phyloP scores from a whole-genome alignment of 2,329 filamentous ascomycete species.

The Penicillium polonicum region DNA sequence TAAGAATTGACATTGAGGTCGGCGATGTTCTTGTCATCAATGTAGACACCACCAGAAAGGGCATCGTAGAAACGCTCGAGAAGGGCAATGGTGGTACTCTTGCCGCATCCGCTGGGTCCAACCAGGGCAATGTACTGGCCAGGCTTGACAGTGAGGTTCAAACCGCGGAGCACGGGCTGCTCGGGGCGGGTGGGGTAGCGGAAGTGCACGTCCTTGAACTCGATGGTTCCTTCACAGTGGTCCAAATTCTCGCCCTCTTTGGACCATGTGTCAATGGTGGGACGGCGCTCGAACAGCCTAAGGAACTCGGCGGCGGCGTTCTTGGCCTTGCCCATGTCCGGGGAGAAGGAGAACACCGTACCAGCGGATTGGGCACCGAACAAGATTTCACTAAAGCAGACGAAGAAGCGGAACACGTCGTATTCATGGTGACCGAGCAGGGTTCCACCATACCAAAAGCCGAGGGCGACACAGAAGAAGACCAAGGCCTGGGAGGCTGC shows the following conservation, averaged over 20 bases:
- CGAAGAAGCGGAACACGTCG: conserved; percentile 81
- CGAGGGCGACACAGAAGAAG: conserved; percentile 80
- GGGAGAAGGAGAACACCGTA: conserved; percentile 82
- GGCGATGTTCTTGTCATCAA: conserved; percentile 81
- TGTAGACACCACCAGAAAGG: conserved; percentile 71
- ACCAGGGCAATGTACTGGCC: conserved; percentile 68
- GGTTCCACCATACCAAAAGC: conserved; percentile 88
- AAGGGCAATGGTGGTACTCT: conserved; percentile 87
- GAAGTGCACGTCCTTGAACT: conserved; percentile 93
- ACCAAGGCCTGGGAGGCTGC: conserved; percentile 79
- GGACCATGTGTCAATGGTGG: conserved; percentile 80
- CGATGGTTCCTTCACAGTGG: conserved; percentile 71
- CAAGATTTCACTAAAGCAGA: conserved; percentile 83
- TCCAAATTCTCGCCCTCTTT: conserved; percentile 63
- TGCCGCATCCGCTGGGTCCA: conserved; percentile 91
- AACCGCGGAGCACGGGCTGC: conserved; percentile 83
- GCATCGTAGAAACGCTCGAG: conserved; percentile 95
- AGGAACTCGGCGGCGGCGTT: conserved; percentile 79
- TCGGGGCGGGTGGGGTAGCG: conserved; percentile 88
- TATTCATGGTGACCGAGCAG: conserved; percentile 72
- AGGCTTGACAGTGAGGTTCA: conserved; percentile 57
- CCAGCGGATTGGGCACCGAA: conserved; percentile 92
- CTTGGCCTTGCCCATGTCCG: conserved; percentile 91
- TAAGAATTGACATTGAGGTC: conserved; percentile 82
- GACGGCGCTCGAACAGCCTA: conserved; percentile 77